A percentile compares a stretch with the other conserved stretches of the same genome.
phyloP scores from a whole-genome alignment of 208 protist species.

The Leishmania aethiopica region DNA sequence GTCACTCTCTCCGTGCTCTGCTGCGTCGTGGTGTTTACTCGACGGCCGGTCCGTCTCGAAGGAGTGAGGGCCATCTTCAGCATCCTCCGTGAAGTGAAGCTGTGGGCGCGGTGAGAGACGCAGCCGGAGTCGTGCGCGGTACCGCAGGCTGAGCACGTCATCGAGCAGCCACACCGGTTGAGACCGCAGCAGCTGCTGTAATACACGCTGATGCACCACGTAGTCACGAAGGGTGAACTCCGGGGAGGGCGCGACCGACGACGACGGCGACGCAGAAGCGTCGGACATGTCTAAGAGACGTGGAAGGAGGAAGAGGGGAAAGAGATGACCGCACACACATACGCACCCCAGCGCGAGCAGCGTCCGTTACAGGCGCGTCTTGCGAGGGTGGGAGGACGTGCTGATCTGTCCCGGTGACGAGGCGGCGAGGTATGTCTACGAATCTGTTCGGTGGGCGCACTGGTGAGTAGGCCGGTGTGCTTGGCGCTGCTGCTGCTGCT shows the following conservation, averaged over 20 bases:
- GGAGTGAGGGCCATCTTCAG: not conserved
- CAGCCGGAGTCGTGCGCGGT: slow-evolving; percentile 27
- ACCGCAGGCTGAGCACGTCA: slow-evolving; percentile 25
- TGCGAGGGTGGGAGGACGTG: not conserved
- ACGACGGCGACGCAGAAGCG: not conserved
- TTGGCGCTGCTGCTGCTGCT: not conserved
- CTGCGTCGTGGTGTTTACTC: not conserved
- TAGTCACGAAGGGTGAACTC: slow-evolving; percentile 35
- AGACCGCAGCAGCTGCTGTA: slow-evolving; percentile 19
- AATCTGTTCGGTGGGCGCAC: not conserved
- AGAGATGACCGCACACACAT: not conserved
- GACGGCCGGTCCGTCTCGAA: not conserved
- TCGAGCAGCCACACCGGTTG: slow-evolving; percentile 34
- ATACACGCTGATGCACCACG: slow-evolving; percentile 21
- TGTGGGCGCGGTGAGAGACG: slow-evolving; percentile 13
- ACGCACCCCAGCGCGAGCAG: not conserved
- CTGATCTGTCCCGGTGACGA: not conserved
- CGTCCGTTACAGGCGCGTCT: not conserved
- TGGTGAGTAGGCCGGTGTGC: not conserved
- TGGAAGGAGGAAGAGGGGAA: not conserved
- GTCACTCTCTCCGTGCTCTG: not conserved
- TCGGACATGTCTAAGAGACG: slow-evolving; percentile 8
- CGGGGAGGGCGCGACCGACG: not conserved
- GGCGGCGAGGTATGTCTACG: not conserved
- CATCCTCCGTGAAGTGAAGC: slow-evolving; percentile 17